These are phyloP conservation scores for Dothiorella sarmentorum DNA, from an alignment of 2,329 filamentous ascomycete species.

Conservation along the genomic window DNA sequence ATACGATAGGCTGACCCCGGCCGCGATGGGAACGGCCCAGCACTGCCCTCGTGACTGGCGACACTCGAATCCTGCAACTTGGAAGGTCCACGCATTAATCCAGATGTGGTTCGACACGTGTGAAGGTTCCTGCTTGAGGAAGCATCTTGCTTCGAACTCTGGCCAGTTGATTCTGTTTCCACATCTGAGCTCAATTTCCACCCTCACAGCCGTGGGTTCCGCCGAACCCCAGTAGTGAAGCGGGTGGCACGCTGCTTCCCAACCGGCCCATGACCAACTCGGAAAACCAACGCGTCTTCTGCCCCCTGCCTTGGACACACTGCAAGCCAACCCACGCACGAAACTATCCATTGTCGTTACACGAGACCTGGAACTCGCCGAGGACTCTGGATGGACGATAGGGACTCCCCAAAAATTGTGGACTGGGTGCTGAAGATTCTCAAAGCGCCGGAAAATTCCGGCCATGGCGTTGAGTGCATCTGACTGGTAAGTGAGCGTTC, in stretches of 20 bases:
- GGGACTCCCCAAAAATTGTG: neutral
- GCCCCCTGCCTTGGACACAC: neutral
- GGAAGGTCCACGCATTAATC: neutral
- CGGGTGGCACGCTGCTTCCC: neutral
- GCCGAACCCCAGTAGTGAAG: too few relatives aligned
- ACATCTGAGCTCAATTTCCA: neutral
- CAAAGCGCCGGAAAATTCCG: neutral
- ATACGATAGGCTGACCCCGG: too few relatives aligned
- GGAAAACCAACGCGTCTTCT: neutral
- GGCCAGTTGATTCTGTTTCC: neutral
- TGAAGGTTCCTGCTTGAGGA: neutral
- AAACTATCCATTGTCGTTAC: neutral
- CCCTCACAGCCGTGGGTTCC: neutral
- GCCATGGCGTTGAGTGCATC: neutral
- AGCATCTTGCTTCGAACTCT: neutral
- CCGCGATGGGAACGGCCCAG: too few relatives aligned
- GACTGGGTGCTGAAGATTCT: rapidly evolving
- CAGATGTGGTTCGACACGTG: neutral
- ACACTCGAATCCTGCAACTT: too few relatives aligned
- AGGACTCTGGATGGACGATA: neutral
- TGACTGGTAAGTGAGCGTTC: neutral
- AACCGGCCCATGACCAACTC: neutral
- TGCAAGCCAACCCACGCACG: neutral
- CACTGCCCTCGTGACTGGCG: too few relatives aligned
- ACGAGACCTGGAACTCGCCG: neutral